Evolutionary conservation across 805 yeast genomes (phyloP), one percentile per base, ranked within the genome.

Genomic region (Teunomyces funiuensis): DNA sequence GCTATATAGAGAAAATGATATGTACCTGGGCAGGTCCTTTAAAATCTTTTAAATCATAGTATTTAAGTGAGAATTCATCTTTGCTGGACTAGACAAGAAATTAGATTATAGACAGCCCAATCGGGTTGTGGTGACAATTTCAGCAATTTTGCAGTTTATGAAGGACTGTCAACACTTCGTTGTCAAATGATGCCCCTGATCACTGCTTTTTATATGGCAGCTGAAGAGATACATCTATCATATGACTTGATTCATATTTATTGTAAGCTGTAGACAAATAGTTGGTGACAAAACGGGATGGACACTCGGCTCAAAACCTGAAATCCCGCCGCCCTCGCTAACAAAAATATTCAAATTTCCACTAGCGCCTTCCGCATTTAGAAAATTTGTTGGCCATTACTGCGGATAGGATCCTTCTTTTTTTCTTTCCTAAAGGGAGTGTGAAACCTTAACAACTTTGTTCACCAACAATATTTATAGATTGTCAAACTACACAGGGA

Each of bases 361-460:
- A 31, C 19, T 31, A 31, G 18, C 34, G 34, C 25, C 17, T 31
- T 31, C 34, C 34, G 15, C 10, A 18, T 31, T 31, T 5, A 31
- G 34, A 31, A 31, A 31, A 18, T 31, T 31, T 31, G 25, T 31
- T n/a, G 25, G 13, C 34, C 34, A 31, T 31, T 31, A 31, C 19
- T 31, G 34, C 34, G 34, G 34, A 31, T 31, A 20, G 18, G 34
- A 19, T 31, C 23, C 34, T 17, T 31, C 34, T 17, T 31, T 31
- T 31, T 31, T 31, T 31, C 34, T 20, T 19, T 31, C 18, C 34
- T 25, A 9, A 31, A 31, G 34, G 34, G 34, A 31, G 34, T 18
- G 25, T 16, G 34, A 31, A 17, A 17, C 34, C 19, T 31, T 31
- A 31, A 31, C 34, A 23, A 18, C 34, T 31, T 31, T 19, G 34